These are phyloP conservation scores for Ramaria rubella DNA, from an alignment of 768 basidiomycete genomes.

Conservation along the genomic window DNA sequence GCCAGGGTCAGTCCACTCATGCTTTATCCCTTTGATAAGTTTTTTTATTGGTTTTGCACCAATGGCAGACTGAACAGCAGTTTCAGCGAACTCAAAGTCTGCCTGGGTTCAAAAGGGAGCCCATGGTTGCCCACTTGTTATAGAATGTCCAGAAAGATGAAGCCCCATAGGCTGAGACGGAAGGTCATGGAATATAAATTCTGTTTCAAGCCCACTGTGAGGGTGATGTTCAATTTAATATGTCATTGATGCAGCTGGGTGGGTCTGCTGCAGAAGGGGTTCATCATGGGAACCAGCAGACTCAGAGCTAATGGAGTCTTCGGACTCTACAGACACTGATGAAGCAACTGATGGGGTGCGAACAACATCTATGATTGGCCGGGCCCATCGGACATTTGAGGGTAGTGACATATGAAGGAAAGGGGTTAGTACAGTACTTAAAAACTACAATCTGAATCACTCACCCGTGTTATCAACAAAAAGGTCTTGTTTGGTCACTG, in stretches of 20 bases:
- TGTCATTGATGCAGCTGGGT: background rate
- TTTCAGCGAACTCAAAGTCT: no score
- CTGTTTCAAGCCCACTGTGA: background rate
- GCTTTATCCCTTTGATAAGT: background rate
- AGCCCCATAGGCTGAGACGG: no score
- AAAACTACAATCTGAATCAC: background rate
- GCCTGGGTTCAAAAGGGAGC: no score
- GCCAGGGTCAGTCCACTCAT: background rate
- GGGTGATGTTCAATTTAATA: background rate
- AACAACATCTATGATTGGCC: background rate
- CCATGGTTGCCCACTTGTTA: background rate
- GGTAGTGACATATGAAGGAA: background rate
- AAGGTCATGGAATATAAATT: no score
- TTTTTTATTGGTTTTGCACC: background rate
- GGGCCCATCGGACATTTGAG: background rate
- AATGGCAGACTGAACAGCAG: background rate
- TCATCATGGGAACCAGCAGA: background rate
- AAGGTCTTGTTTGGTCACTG: background rate
- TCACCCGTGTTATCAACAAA: background rate
- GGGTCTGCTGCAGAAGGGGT: background rate
- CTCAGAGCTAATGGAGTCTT: background rate
- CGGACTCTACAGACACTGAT: background rate
- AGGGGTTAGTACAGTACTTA: no score
- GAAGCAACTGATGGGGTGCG: background rate
- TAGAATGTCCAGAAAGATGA: background rate